Conservation (phyloP, 176 grass and related monocot genomes). For the Coix lacrymajobi region DNA sequence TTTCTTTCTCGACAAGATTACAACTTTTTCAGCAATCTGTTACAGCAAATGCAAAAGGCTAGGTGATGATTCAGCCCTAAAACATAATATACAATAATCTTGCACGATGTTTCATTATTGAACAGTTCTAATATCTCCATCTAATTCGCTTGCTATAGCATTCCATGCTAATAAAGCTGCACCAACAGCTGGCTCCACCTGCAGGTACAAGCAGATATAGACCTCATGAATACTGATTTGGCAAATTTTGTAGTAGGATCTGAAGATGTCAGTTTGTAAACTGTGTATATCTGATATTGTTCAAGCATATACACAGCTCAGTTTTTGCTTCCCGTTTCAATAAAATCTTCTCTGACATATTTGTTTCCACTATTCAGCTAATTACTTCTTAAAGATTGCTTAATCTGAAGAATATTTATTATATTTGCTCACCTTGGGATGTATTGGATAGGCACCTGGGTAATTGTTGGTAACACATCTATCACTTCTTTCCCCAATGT, state of each 20-base stretch:
- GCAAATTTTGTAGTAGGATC: background rate
- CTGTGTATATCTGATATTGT: background rate
- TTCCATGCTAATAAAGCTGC: slow-evolving; percentile 72
- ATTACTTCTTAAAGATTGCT: background rate
- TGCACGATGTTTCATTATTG: background rate
- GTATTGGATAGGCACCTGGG: slow-evolving; percentile 66
- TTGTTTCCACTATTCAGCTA: background rate
- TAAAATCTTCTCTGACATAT: background rate
- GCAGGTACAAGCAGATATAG: slow-evolving; percentile 22
- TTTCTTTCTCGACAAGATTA: slow-evolving; percentile 27
- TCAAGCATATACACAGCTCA: background rate
- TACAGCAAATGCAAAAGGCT: slow-evolving; percentile 30
- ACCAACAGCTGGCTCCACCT: slow-evolving; percentile 79
- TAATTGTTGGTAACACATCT: slow-evolving; percentile 53
- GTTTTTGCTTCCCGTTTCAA: background rate
- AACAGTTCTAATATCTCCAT: slow-evolving; percentile 16
- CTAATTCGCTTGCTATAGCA: slow-evolving; percentile 38
- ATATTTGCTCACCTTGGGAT: slow-evolving; percentile 50
- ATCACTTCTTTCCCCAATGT: slow-evolving; percentile 77
- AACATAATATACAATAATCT: slow-evolving; percentile 34
- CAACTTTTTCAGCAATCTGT: slow-evolving; percentile 17
- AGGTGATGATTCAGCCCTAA: slow-evolving; percentile 1
- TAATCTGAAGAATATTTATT: slow-evolving; percentile 10
- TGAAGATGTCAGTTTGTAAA: background rate
- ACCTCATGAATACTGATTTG: slow-evolving; percentile 4